Conservation (phyloP, 768 basidiomycete species). For the Suillus discolor region DNA sequence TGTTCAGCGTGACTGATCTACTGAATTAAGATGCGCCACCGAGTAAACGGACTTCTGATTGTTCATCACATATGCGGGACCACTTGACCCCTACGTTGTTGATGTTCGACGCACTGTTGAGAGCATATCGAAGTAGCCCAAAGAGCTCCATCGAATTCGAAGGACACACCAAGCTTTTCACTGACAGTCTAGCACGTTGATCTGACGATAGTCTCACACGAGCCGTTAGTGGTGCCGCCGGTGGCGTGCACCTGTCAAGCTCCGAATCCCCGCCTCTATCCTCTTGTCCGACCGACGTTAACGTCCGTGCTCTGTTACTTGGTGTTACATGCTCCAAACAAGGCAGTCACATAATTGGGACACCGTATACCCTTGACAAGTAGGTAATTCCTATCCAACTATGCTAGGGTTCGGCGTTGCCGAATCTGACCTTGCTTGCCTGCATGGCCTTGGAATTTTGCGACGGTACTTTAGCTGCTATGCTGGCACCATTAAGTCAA, state of each 20-base stretch:
- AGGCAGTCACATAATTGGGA: slow-evolving; percentile 1
- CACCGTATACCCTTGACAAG: no score
- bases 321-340: neutral
- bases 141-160: neutral
- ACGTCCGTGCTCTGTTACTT: neutral
- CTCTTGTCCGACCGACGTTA: no score
- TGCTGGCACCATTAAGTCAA: no score
- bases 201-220: neutral
- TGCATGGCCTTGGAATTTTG: no score
- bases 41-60: neutral
- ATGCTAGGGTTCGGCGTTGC: no score
- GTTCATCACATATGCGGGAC: neutral
- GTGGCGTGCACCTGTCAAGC: no score
- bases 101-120: neutral
- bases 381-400: no score
- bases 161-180: neutral
- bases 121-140: neutral
- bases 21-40: neutral
- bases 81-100: neutral
- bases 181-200: neutral
- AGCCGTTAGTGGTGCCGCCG: no score
- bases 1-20: neutral
- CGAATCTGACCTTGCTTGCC: no score
- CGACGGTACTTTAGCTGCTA: no score
- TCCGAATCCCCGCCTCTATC: neutral